Base-by-base conservation (phyloP, 306 rosid species). In the Potentilla sterilis region DNA sequence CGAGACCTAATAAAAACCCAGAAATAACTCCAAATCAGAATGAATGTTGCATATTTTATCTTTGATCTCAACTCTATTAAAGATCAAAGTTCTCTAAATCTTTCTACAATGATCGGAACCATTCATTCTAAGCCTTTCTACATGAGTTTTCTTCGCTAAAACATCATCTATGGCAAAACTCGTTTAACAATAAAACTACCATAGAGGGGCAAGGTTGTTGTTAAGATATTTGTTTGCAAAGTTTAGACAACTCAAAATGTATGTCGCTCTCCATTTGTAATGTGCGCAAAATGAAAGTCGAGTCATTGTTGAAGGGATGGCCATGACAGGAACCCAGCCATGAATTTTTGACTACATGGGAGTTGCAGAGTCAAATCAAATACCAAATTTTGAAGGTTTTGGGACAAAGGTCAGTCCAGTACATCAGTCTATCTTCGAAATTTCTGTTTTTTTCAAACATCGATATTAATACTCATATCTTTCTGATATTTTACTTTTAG, bases 381-480 rank as follows among this genome's bases (percentile, higher is more conserved):
- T 63, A 3, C 75, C 75, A 70, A 70, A 70, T 35, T 70, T 51
- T 14, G 24, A 32, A 70, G 43, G 61, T 16, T 48, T 70, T 32
- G 59, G 62, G 18, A 70, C 0, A 1, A 15, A 46, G 19, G 58
- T 59, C 9, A 6, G 55, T 15, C 19, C 67, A 13, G 41, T 62
- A 10, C 37, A 58, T 58, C 37, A 58, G 7, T 59, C 65, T 59
- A n/a, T n/a, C n/a, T n/a, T n/a, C n/a, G n/a, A n/a, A n/a, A n/a
- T n/a, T n/a, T n/a, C n/a, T n/a, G n/a, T n/a, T n/a, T n/a, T n/a
- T n/a, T n/a, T n/a, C n/a, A n/a, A n/a, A n/a, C n/a, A n/a, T n/a
- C n/a, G n/a, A n/a, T n/a, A n/a, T n/a, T n/a, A n/a, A n/a, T n/a
- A n/a, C n/a, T n/a, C n/a, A n/a, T n/a, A n/a, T n/a, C n/a, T n/a